phyloP scores from a whole-genome alignment of 768 basidiomycete genomes.

The Termitomyces bulborhizus region DNA sequence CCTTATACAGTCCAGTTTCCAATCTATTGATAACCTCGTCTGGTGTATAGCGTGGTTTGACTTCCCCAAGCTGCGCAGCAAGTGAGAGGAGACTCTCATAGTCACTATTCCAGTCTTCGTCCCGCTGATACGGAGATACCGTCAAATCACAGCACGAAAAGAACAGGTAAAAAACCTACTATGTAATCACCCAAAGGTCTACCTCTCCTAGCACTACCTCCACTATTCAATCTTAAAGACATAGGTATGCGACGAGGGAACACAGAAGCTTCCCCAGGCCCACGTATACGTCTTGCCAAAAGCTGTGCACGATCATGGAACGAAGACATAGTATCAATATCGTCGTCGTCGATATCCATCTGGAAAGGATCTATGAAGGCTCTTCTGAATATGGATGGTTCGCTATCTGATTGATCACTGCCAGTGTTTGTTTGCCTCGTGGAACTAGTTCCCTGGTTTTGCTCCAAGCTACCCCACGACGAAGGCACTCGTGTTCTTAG shows the following conservation, averaged over 20 bases:
- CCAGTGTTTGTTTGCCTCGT: neutral
- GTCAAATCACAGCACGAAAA: neutral
- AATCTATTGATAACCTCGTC: slow-evolving; percentile 52
- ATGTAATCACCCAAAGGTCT: slow-evolving; percentile 40
- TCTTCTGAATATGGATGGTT: neutral
- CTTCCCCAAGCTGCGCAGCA: slow-evolving; percentile 61
- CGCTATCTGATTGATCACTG: neutral
- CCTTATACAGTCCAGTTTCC: slow-evolving; percentile 57
- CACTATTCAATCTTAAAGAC: slow-evolving; percentile 8
- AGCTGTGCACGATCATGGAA: neutral
- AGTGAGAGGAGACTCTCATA: slow-evolving; percentile 65
- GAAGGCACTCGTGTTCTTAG: neutral
- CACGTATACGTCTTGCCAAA: slow-evolving; percentile 6
- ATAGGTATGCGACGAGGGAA: slow-evolving; percentile 13
- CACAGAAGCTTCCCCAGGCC: slow-evolving; percentile 9
- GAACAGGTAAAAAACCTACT: slow-evolving; percentile 29
- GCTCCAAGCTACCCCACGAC: slow-evolving; percentile 11
- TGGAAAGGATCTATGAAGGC: neutral
- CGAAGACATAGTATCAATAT: neutral
- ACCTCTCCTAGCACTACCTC: slow-evolving; percentile 11
- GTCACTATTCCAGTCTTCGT: slow-evolving; percentile 71
- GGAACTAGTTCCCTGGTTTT: neutral
- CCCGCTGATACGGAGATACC: slow-evolving; percentile 40
- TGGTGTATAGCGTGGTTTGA: slow-evolving; percentile 56
- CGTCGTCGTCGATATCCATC: slow-evolving; percentile 5